phyloP scores from a whole-genome alignment of 176 grass and related monocot genomes.

The Hsuehochloa calcarea region DNA sequence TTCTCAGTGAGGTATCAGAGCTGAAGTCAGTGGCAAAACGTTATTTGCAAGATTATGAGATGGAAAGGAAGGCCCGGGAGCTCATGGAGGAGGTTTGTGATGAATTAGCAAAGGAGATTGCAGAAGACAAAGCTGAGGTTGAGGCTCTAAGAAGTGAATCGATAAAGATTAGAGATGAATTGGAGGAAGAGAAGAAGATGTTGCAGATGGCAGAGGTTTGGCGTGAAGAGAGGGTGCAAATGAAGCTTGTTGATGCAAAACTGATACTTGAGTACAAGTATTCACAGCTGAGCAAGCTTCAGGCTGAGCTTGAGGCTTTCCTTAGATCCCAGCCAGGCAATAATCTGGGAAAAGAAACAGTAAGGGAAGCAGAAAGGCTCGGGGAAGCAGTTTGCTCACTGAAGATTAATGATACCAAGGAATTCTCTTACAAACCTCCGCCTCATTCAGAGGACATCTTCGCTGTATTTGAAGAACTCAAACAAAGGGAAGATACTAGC shows the following conservation, averaged over 20 bases:
- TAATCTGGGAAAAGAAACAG: constrained; percentile 27
- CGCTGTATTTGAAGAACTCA: constrained; percentile 69
- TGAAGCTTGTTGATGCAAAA: constrained; percentile 89
- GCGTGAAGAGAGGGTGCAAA: constrained; percentile 94
- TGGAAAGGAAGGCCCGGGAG: constrained; percentile 56
- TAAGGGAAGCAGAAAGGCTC: constrained; percentile 46
- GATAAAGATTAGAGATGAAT: constrained; percentile 55
- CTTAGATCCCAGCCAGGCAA: constrained; percentile 22
- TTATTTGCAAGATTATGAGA: constrained; percentile 66
- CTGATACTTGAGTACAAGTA: constrained; percentile 67
- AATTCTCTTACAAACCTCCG: constrained; percentile 51
- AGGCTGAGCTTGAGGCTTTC: constrained; percentile 44
- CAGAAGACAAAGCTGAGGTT: constrained; percentile 67
- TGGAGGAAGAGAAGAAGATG: constrained; percentile 80
- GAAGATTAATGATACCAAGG: constrained; percentile 42
- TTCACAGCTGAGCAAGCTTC: constrained; percentile 46
- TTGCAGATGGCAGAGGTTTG: constrained; percentile 94
- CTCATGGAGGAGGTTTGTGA: constrained; percentile 85
- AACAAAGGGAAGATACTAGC: constrained; percentile 44
- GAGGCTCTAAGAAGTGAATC: constrained; percentile 56
- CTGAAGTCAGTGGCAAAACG: constrained; percentile 46
- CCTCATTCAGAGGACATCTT: constrained; percentile 58
- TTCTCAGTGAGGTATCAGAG: constrained; percentile 62
- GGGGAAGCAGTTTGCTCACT: constrained; percentile 37
- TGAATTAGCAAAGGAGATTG: constrained; percentile 72